A percentile compares a stretch with the other conserved stretches of the same genome.
Conservation (phyloP, 2,329 filamentous ascomycete species). For the Bipolaris victoriae region DNA sequence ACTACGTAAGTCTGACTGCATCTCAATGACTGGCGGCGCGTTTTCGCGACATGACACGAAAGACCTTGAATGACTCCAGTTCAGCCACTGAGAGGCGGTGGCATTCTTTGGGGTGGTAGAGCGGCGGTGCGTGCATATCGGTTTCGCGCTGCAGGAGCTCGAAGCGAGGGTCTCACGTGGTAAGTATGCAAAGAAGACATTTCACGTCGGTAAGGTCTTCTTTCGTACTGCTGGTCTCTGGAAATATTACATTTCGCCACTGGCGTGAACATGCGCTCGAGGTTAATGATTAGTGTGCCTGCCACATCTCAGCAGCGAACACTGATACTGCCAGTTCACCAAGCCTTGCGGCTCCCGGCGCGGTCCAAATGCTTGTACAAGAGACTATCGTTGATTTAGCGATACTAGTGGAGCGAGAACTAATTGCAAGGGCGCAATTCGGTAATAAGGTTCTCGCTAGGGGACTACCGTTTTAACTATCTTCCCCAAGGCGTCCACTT, state of each 20-base stretch:
- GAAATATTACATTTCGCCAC: background rate
- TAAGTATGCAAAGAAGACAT: background rate
- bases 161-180: background rate
- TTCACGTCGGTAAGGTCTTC: background rate
- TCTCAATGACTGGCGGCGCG: background rate
- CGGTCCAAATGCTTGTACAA: background rate
- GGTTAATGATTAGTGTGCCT: background rate
- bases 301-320: background rate
- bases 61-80: background rate
- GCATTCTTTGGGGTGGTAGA: background rate
- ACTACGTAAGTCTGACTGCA: background rate
- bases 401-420: conserved; percentile 3
- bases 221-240: background rate
- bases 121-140: background rate
- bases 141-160: conserved; percentile 2
- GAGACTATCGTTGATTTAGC: background rate
- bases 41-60: background rate
- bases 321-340: background rate
- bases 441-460: conserved; percentile 15
- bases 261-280: background rate
- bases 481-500: conserved; percentile 7
- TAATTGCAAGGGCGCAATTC: conserved; percentile 13
- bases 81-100: conserved; percentile 1
- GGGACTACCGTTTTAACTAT: conserved; percentile 4
- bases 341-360: background rate